Evolutionary conservation across 2,329 filamentous ascomycete genomes (phyloP).

Genomic region (Podosphaera xanthii): DNA sequence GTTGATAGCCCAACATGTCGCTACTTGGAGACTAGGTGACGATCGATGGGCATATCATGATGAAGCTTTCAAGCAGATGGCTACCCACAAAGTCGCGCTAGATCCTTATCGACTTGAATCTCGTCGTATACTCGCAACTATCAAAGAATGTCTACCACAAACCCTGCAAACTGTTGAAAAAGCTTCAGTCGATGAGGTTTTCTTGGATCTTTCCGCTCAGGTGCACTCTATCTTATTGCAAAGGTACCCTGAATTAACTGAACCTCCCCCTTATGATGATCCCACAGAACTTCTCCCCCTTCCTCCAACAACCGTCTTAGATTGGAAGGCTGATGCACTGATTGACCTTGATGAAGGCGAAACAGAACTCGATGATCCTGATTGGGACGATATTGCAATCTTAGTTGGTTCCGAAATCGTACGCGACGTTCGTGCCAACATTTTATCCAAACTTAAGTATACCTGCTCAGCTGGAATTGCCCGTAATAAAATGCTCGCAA

Average conservation of each 20-base stretch:
- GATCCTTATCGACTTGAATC: conserved; percentile 80
- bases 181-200: conserved; percentile 87
- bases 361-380: conserved; percentile 57
- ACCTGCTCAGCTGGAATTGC: conserved; percentile 83
- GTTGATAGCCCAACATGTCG: conserved; percentile 74
- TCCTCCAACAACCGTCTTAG: conserved; percentile 48
- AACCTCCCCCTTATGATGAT: conserved; percentile 51
- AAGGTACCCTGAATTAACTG: conserved; percentile 49
- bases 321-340: conserved; percentile 69
- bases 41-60: conserved; percentile 78
- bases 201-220: conserved; percentile 72
- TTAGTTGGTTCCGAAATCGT: conserved; percentile 77
- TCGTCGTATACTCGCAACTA: conserved; percentile 53
- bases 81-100: conserved; percentile 77
- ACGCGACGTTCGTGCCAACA: conserved; percentile 42
- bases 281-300: conserved; percentile 46
- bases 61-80: conserved; percentile 57
- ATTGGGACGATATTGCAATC: conserved; percentile 90
- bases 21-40: conserved; percentile 83
- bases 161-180: conserved; percentile 63
- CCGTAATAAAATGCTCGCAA: conserved; percentile 84
- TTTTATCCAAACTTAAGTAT: conserved; percentile 53
- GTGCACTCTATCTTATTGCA: conserved; percentile 54
- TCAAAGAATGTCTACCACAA: conserved; percentile 49
- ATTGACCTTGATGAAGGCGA: conserved; percentile 52